Evolutionary conservation across 805 yeast genomes (phyloP), one percentile per base, ranked within the genome.

Genomic region (Torulaspora maleeae): DNA sequence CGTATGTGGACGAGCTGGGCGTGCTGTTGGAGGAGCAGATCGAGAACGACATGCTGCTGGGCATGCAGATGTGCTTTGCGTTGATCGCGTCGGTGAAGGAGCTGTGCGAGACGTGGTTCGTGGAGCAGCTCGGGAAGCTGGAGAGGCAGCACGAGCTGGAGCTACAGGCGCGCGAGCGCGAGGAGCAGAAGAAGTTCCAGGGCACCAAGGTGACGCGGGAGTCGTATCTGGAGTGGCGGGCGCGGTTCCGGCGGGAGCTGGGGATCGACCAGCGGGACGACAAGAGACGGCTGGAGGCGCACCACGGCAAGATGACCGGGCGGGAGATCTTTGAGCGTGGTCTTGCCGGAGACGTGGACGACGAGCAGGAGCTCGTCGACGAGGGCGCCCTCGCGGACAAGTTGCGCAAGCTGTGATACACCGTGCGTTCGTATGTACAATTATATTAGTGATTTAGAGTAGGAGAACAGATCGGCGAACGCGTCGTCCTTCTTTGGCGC

Each of bases 31-130:
- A 63, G 63, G 44, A 66, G 55, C 44, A 70, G 68, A 59, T 65
- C 76, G 52, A 68, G 63, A 43, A 77, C 2, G 82, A 81, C 48
- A 80, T 84, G 59, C 83, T 86, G 58, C 49, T 90, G 1, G 99
- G 99, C 0, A 83, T 91, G 76, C 95, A 96, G n/a, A 82, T 89
- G 53, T 76, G 91, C 5, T 93, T 90, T 66, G 79, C 96, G 1
- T 63, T 91, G 36, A 77, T 86, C 0, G 79, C 95, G 1, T 71
- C 79, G 7, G 72, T 89, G 43, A 91, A 91, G 58, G 98, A 91
- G 40, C 76, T 76, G 47, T 91, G 87, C 11, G 99, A 93, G 56
- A 66, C 66, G 19, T 58, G 78, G 51, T 86, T 87, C 58, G 77
- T 74, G 24, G 66, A 71, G n/a, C 81, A 82, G 52, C 70, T 85